Evolutionary conservation across 1,284 basidiomycete genomes (phyloP).

Genomic region (Fomitopsis palustris): DNA sequence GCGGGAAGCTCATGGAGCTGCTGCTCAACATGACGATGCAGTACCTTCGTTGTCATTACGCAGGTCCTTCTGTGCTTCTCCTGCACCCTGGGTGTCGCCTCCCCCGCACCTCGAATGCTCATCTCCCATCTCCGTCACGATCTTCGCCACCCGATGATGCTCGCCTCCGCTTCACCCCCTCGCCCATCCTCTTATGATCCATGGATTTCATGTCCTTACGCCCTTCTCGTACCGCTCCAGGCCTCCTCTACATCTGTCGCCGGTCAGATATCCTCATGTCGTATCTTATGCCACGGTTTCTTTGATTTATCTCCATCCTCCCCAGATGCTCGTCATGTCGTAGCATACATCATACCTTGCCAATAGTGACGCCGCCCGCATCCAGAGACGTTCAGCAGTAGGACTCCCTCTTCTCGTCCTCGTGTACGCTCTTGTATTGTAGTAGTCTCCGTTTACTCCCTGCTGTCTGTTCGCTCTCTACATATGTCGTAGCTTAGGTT

Average conservation of each 20-base stretch:
- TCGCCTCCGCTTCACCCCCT: conserved; percentile 1
- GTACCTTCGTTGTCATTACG: neutral
- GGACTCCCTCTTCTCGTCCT: conserved; percentile 1
- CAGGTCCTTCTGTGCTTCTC: conserved; percentile 5
- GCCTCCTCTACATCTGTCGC: conserved; percentile 7
- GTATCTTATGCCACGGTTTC: conserved; percentile 16
- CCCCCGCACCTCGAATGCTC: neutral
- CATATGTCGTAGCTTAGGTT: neutral
- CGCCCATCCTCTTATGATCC: conserved; percentile 11
- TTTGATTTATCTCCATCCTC: conserved; percentile 20
- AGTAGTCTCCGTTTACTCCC: neutral
- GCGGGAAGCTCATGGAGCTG: conserved; percentile 58
- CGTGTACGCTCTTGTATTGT: conserved; percentile 5
- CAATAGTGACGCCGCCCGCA: conserved; percentile 20
- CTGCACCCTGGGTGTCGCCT: conserved; percentile 2
- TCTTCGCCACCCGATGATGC: conserved; percentile 1
- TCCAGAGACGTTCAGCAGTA: conserved; percentile 9
- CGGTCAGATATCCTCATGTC: conserved; percentile 16
- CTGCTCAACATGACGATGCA: conserved; percentile 43
- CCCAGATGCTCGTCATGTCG: conserved; percentile 17
- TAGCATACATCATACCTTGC: conserved; percentile 21
- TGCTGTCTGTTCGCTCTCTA: neutral
- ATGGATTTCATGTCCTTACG: conserved; percentile 13
- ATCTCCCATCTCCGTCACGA: conserved; percentile 6
- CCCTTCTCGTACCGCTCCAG: conserved; percentile 14